phyloP scores from a whole-genome alignment of 2,329 filamentous ascomycete species.

The Juglanconis oblonga region DNA sequence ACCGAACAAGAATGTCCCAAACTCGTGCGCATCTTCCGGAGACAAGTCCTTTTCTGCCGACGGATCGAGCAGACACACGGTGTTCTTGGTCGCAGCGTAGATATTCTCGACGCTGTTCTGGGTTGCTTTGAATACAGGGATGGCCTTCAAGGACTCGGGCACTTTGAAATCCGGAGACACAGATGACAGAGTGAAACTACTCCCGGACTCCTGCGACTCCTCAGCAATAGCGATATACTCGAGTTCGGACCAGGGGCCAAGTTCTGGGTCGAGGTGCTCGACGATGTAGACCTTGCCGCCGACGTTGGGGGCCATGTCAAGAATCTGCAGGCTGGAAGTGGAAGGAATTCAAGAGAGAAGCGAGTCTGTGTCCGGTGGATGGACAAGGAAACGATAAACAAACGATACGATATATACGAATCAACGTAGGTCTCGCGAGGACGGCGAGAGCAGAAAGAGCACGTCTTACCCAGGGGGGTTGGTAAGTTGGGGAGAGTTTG shows the following conservation, averaged over 20 bases:
- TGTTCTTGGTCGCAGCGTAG: conserved; percentile 68
- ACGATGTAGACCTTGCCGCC: conserved; percentile 78
- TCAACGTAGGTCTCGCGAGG: neutral
- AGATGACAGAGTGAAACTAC: conserved; percentile 78
- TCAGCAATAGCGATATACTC: conserved; percentile 87
- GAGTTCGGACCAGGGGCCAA: conserved; percentile 89
- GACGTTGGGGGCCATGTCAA: conserved; percentile 32
- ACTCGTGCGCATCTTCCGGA: conserved; percentile 76
- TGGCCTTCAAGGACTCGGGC: conserved; percentile 51
- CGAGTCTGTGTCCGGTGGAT: neutral
- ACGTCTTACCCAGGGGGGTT: no score
- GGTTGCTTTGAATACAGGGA: conserved; percentile 68
- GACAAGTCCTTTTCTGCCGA: conserved; percentile 75
- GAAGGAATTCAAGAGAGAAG: neutral
- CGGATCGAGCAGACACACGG: conserved; percentile 87
- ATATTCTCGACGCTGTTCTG: conserved; percentile 77
- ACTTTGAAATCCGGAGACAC: conserved; percentile 69
- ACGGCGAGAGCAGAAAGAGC: no score
- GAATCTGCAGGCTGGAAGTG: neutral
- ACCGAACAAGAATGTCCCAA: conserved; percentile 92
- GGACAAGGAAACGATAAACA: no score
- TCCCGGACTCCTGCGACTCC: conserved; percentile 67
- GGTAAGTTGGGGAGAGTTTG: neutral
- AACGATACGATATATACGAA: no score
- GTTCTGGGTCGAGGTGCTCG: conserved; percentile 92